Evolutionary conservation across 169 alveolate species (phyloP).

Genomic region (Plasmodium malariae): DNA sequence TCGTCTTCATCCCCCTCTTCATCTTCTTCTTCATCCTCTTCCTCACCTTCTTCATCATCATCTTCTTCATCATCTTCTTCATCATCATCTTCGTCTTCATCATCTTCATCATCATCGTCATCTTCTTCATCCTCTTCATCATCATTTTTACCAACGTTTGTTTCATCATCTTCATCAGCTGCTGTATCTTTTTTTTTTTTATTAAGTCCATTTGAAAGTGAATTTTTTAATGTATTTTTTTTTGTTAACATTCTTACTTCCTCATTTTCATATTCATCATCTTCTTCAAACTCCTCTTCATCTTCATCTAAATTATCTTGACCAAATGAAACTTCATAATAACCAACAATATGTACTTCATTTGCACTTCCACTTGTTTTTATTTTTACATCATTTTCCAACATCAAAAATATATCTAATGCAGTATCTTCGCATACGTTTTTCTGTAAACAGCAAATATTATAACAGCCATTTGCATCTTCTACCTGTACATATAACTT

Average conservation of each 20-base stretch:
- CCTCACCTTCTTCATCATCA: constrained; percentile 83
- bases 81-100: constrained; percentile 47
- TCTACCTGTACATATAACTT: constrained; percentile 90
- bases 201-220: constrained; percentile 23
- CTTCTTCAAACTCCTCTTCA: constrained; percentile 86
- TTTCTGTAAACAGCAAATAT: constrained; percentile 90
- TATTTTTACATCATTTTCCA: constrained; percentile 86
- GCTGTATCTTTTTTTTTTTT: constrained; percentile 40
- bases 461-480: constrained; percentile 87
- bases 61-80: constrained; percentile 82
- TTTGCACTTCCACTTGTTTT: constrained; percentile 90
- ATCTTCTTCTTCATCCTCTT: constrained; percentile 79
- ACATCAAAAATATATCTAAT: constrained; percentile 90
- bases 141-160: constrained; percentile 46
- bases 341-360: constrained; percentile 93
- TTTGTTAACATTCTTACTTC: constrained; percentile 83
- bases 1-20: constrained; percentile 79
- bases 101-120: constrained; percentile 80
- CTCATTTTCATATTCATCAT: constrained; percentile 86
- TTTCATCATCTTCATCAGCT: constrained; percentile 51
- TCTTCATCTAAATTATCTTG: constrained; percentile 89
- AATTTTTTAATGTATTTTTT: constrained; percentile 69
- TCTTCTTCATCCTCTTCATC: constrained; percentile 80
- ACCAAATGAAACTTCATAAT: constrained; percentile 91
- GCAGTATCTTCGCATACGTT: constrained; percentile 90